A percentile compares a stretch with the other conserved stretches of the same genome.
These are phyloP conservation scores for Populus hybrid DNA, from an alignment of 441 rosid genomes.

Conservation along the genomic window DNA sequence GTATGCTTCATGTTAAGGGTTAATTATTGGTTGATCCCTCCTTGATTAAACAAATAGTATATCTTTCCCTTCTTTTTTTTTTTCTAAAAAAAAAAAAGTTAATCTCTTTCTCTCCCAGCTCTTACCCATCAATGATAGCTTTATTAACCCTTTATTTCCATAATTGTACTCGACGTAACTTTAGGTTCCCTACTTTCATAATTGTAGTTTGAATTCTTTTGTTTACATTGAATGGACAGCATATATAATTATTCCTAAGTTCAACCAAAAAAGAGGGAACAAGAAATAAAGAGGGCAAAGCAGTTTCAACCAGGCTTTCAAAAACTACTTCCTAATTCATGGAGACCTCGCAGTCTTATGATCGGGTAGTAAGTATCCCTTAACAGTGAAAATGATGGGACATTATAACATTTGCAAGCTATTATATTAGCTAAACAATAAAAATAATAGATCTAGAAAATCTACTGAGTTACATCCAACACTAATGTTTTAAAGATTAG, in stretches of 20 bases:
- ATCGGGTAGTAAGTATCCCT: background rate
- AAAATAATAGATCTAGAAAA: background rate
- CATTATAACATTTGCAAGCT: background rate
- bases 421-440: background rate
- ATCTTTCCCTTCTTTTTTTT: no score
- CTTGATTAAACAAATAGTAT: background rate
- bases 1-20: constrained; percentile 1
- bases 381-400: background rate
- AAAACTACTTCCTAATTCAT: background rate
- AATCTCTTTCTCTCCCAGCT: background rate
- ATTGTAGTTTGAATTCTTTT: constrained; percentile 4
- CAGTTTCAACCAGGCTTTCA: background rate
- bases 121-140: background rate
- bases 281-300: background rate
- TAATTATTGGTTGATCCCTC: constrained; percentile 4
- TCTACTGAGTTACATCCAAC: no score
- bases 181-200: background rate
- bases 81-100: background rate
- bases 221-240: background rate
- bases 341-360: background rate
- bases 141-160: constrained; percentile 5
- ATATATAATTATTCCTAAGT: background rate
- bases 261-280: background rate
- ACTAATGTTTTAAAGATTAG: no score
- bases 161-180: constrained; percentile 1